These are phyloP conservation scores for Pichia rugopelliculosa DNA, from an alignment of 805 yeast species.

Conservation along the genomic window DNA sequence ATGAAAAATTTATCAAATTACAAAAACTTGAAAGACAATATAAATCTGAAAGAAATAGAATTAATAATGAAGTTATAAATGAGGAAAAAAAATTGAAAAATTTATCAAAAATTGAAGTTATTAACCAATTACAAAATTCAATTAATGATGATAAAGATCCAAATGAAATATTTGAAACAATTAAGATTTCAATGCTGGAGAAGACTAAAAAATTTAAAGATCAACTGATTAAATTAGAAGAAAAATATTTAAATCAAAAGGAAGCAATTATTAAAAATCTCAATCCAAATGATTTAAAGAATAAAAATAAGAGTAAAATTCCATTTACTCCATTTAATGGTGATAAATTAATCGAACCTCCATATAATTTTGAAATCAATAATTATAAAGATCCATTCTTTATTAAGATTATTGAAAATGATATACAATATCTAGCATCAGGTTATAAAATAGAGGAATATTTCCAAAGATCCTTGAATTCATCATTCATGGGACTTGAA, in stretches of 20 bases:
- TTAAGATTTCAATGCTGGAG: conserved; percentile 47
- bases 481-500: conserved; percentile 85
- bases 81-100: conserved; percentile 39
- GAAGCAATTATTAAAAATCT: conserved; percentile 21
- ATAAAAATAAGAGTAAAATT: conserved; percentile 18
- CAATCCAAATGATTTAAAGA: conserved; percentile 17
- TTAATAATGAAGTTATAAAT: conserved; percentile 49
- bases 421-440: conserved; percentile 69
- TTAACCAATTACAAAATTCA: conserved; percentile 39
- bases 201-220: conserved; percentile 59
- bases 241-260: conserved; percentile 23
- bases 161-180: conserved; percentile 43
- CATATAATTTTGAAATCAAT: conserved; percentile 35
- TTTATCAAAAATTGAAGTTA: conserved; percentile 47
- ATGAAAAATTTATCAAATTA: conserved; percentile 50
- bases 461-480: conserved; percentile 70
- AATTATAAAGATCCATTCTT: conserved; percentile 58
- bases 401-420: conserved; percentile 27
- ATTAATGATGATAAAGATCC: conserved; percentile 30
- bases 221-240: conserved; percentile 38
- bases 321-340: conserved; percentile 97
- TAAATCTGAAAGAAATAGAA: conserved; percentile 58
- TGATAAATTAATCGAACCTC: conserved; percentile 55
- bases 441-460: conserved; percentile 73
- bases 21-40: conserved; percentile 68